Conservation (phyloP, 1,139 yeast genomes). For the Diutina pseudorugosa region DNA sequence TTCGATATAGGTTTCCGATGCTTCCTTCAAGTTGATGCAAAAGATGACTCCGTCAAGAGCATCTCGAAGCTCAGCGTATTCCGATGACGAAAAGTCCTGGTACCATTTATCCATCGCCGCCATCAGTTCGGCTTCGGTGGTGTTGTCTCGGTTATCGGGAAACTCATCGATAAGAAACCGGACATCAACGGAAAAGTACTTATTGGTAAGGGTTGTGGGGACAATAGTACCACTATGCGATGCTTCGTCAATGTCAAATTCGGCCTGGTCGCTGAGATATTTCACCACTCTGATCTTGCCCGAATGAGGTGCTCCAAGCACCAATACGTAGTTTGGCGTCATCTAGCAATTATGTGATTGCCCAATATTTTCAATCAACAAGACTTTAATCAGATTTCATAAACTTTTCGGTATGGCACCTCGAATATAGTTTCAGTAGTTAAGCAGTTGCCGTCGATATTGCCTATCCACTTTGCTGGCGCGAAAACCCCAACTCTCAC, state of each 20-base stretch:
- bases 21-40: conserved; percentile 15
- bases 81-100: conserved; percentile 19
- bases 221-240: conserved; percentile 25
- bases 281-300: conserved; percentile 24
- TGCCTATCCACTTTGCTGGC: neutral
- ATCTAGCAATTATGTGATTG: conserved; percentile 5
- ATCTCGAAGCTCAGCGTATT: conserved; percentile 24
- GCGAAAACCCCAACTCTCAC: neutral
- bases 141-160: conserved; percentile 13
- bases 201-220: conserved; percentile 17
- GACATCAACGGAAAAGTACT: conserved; percentile 20
- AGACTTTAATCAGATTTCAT: neutral
- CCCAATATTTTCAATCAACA: no score
- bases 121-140: conserved; percentile 5
- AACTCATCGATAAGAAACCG: conserved; percentile 29
- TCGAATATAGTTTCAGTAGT: neutral
- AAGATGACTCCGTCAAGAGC: conserved; percentile 28
- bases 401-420: neutral
- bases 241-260: conserved; percentile 7
- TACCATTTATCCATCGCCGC: conserved; percentile 17
- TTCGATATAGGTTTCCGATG: neutral
- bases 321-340: conserved; percentile 21
- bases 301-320: conserved; percentile 25
- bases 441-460: neutral
- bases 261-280: neutral